Conservation (phyloP, 208 protist species). For the Zelonia costaricensis region DNA sequence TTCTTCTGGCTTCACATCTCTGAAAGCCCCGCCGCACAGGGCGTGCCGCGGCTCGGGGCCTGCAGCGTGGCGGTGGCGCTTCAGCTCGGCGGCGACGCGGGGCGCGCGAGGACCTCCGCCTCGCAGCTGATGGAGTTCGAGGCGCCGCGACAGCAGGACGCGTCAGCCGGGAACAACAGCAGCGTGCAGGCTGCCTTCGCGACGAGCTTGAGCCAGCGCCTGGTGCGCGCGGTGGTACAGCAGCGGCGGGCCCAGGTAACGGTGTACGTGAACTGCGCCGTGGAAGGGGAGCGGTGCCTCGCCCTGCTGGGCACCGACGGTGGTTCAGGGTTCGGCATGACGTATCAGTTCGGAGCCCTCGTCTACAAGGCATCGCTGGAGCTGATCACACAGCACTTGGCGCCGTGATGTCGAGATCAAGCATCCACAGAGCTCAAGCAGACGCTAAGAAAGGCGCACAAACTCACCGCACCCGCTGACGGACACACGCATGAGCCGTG, state of each 20-base stretch:
- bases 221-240: conserved; percentile 35
- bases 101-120: conserved; percentile 12
- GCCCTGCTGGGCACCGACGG: conserved; percentile 53
- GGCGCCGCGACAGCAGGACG: conserved; percentile 2
- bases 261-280: conserved; percentile 58
- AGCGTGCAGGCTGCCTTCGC: conserved; percentile 42
- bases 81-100: neutral
- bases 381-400: conserved; percentile 12
- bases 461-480: too few species aligned
- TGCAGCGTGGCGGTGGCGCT: conserved; percentile 38
- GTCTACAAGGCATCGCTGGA: conserved; percentile 37
- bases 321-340: conserved; percentile 42
- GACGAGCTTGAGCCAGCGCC: conserved; percentile 39
- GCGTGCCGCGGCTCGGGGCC: conserved; percentile 30
- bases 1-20: conserved; percentile 79
- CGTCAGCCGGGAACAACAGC: conserved; percentile 11
- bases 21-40: conserved; percentile 26
- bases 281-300: conserved; percentile 39
- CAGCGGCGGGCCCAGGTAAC: conserved; percentile 2
- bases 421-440: too few species aligned
- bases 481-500: too few species aligned
- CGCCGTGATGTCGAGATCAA: too few species aligned
- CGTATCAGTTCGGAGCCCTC: conserved; percentile 46
- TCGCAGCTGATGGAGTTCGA: conserved; percentile 37
- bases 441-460: too few species aligned